Percentiles rank a stretch among this genome's conserved stretches.
These are phyloP conservation scores for Gymnopilus junonius DNA, from an alignment of 768 basidiomycete genomes.

Conservation along the genomic window DNA sequence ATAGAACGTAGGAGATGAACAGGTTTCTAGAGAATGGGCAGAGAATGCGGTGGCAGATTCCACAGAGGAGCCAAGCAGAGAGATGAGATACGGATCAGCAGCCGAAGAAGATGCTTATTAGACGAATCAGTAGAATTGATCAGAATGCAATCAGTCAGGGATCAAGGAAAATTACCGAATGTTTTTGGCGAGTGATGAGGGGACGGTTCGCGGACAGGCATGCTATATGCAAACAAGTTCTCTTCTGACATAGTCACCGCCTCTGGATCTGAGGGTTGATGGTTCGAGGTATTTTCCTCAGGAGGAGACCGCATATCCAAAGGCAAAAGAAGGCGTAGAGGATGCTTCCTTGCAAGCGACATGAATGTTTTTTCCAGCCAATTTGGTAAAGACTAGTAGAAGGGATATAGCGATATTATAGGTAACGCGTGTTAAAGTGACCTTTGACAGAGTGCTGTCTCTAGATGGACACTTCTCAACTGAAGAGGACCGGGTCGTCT, in stretches of 20 bases:
- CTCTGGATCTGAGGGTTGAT: not conserved
- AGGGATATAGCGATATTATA: constrained; percentile 6
- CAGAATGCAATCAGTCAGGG: not conserved
- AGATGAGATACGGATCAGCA: constrained; percentile 26
- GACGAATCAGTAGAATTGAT: not conserved
- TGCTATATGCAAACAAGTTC: constrained; percentile 16
- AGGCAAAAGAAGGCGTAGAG: constrained; percentile 48
- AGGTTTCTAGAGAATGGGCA: constrained; percentile 13
- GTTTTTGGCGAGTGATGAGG: not conserved
- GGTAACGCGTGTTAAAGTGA: constrained; percentile 10
- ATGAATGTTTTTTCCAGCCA: constrained; percentile 63
- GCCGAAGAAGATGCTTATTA: constrained; percentile 26
- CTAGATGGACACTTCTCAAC: constrained; percentile 12
- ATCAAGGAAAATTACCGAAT: not conserved
- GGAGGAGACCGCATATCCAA: constrained; percentile 9
- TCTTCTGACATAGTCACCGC: not conserved
- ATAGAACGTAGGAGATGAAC: constrained; percentile 25
- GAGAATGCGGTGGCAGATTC: constrained; percentile 13
- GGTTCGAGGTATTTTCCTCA: not conserved
- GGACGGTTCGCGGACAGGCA: not conserved
- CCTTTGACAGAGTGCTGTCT: constrained; percentile 21
- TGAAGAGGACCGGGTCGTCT: constrained; percentile 34
- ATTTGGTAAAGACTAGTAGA: constrained; percentile 40
- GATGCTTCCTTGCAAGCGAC: constrained; percentile 48
- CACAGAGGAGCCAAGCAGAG: constrained; percentile 23